Evolutionary conservation across 208 protist genomes (phyloP).

Genomic region (Herpetomonas samuelpessoai): DNA sequence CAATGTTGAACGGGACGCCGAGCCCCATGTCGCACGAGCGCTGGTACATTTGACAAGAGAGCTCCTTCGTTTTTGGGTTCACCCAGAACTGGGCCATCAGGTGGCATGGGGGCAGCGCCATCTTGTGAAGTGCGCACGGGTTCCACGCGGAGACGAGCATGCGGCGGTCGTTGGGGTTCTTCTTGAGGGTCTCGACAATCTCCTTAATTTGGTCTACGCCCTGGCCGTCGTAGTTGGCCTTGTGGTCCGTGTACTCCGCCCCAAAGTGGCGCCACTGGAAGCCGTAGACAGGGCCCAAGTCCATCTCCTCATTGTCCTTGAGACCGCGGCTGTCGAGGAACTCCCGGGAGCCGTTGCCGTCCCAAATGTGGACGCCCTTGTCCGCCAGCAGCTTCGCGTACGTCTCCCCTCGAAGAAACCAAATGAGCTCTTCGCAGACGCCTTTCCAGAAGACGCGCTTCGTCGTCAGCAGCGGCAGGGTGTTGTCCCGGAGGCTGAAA

Average conservation of each 20-base stretch:
- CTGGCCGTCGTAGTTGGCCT: conserved; percentile 91
- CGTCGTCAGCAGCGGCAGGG: conserved; percentile 97
- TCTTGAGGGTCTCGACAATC: conserved; percentile 91
- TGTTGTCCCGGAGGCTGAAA: conserved; percentile 92
- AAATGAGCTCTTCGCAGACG: conserved; percentile 97
- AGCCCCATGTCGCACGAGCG: conserved; percentile 97
- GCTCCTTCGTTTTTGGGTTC: conserved; percentile 76
- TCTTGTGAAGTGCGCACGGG: conserved; percentile 89
- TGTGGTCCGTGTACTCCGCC: conserved; percentile 84
- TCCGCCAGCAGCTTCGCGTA: conserved; percentile 90
- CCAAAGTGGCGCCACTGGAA: conserved; percentile 99
- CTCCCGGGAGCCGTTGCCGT: conserved; percentile 96
- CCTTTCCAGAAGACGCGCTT: conserved; percentile 98
- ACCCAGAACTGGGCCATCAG: conserved; percentile 98
- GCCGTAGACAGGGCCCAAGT: conserved; percentile 98
- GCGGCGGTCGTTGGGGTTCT: conserved; percentile 94
- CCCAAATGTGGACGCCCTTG: conserved; percentile 97
- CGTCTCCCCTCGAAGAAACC: conserved; percentile 97
- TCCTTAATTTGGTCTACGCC: conserved; percentile 96
- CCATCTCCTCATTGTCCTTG: conserved; percentile 91
- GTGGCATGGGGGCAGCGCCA: conserved; percentile 99
- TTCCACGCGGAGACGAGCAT: conserved; percentile 99
- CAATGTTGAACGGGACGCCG: conserved; percentile 99
- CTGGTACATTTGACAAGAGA: conserved; percentile 95
- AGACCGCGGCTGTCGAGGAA: conserved; percentile 96